Evolutionary conservation across 495 filamentous ascomycete species (phyloP), one percentile per base, ranked within the genome.

Genomic region (Aspergillus indologenus): DNA sequence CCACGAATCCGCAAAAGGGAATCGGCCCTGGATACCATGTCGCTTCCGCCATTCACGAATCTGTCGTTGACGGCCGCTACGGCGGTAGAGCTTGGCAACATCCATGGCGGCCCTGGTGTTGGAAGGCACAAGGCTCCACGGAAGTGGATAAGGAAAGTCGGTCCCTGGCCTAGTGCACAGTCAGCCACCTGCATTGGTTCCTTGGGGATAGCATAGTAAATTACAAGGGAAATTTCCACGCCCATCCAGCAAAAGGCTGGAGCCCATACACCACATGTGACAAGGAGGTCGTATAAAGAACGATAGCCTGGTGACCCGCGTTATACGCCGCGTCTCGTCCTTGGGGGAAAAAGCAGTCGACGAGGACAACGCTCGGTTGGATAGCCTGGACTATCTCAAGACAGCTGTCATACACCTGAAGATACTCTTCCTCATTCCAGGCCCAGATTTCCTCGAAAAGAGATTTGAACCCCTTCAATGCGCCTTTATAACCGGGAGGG

Each of bases 341-440:
- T 15, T 77, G 74, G 19, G 71, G 71, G 17, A 83, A 71, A 5
- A 76, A 68, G 1, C 76, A 75, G 58, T 82, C 78, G 29, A 77
- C 71, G 17, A 78, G 74, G 8, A 79, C 66, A 22, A 80, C 55
- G 20, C 68, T 61, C 3, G 81, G 75, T 2, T 68, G 48, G 0
- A 79, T 58, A 0, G 68, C 55, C 1, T 67, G 54, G 18, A 81
- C 51, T 12, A 81, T 75, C n/a, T 70, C 69, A 5, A 76, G 15
- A 45, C 72, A 71, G 44, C 70, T 71, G 42, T 64, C 54, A 46
- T 75, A 76, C 8, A 77, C 72, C 19, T 65, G 54, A 0, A 75
- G 64, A 59, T 81, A 82, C 42, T 80, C 78, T 0, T 69, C 64
- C 0, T 71, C 74, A 12, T 67, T 71, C 78, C 78, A 82, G 22